Evolutionary conservation across 208 protist genomes (phyloP).

Genomic region (Leishmania major): DNA sequence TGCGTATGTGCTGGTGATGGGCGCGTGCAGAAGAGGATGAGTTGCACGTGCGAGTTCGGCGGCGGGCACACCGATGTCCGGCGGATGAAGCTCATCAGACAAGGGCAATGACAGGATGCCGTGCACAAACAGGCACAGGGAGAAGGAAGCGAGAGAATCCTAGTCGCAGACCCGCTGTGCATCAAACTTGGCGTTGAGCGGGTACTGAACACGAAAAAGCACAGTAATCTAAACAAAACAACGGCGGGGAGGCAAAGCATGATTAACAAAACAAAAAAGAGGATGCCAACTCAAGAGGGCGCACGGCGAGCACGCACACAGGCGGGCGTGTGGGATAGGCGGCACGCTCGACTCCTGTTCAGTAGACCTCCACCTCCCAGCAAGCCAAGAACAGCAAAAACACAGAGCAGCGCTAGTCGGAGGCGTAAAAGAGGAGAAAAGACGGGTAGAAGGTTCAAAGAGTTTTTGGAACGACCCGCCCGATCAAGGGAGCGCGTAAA

Average conservation of each 20-base stretch:
- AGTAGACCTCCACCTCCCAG: background rate
- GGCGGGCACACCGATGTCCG: background rate
- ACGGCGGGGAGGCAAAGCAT: background rate
- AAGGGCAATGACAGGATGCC: background rate
- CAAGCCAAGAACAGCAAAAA: background rate
- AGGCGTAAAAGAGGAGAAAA: background rate
- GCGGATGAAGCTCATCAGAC: background rate
- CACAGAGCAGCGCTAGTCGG: background rate
- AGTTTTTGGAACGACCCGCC: background rate
- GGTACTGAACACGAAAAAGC: background rate
- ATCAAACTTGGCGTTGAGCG: background rate
- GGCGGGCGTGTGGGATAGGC: background rate
- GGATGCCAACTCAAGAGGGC: background rate
- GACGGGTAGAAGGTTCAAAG: background rate
- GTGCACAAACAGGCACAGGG: background rate
- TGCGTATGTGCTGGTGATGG: background rate
- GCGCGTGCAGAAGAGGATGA: background rate
- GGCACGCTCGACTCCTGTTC: too few relatives aligned
- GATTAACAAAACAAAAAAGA: background rate
- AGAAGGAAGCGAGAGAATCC: background rate
- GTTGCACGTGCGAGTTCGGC: background rate
- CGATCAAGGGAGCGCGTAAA: background rate
- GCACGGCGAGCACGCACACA: background rate
- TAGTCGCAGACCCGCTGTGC: background rate
- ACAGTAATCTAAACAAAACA: background rate